Conservation (phyloP, 495 filamentous ascomycete species). For the Tuber brumale region DNA sequence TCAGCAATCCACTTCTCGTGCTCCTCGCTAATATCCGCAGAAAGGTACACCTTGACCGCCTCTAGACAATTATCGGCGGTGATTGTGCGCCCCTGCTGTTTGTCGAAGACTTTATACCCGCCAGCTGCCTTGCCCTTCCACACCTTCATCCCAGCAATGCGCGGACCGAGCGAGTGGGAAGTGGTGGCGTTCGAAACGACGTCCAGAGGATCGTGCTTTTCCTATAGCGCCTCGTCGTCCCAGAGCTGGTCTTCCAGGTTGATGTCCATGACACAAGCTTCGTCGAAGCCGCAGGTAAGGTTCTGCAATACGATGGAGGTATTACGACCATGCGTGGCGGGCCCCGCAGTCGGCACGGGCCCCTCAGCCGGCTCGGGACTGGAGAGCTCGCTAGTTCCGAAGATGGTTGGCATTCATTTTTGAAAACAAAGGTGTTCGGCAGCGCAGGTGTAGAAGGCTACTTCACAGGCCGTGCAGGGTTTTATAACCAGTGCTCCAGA, state of each 20-base stretch:
- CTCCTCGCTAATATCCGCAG: conserved; percentile 53
- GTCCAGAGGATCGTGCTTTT: conserved; percentile 74
- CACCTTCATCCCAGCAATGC: conserved; percentile 91
- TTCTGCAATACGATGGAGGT: no score
- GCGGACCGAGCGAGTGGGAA: no score
- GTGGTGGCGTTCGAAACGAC: conserved; percentile 70
- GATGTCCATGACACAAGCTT: conserved; percentile 85
- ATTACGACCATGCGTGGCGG: no score
- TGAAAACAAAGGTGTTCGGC: conserved; percentile 63
- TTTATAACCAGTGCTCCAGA: no score
- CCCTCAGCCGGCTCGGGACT: conserved; percentile 35
- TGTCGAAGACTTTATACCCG: conserved; percentile 70
- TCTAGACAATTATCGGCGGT: conserved; percentile 62
- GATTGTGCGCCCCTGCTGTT: conserved; percentile 75
- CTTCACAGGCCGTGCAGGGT: no score
- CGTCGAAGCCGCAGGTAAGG: conserved; percentile 74
- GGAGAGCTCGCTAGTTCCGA: conserved; percentile 64
- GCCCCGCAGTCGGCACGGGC: no score
- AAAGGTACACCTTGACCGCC: conserved; percentile 67
- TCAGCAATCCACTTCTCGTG: conserved; percentile 60
- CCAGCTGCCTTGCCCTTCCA: conserved; percentile 58
- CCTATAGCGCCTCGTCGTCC: conserved; percentile 64
- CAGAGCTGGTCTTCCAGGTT: no score
- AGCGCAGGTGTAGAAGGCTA: no score
- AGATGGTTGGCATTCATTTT: conserved; percentile 73